Evolutionary conservation across 768 basidiomycete species (phyloP), one percentile per base, ranked within the genome.

Genomic region (Vararia minispora): DNA sequence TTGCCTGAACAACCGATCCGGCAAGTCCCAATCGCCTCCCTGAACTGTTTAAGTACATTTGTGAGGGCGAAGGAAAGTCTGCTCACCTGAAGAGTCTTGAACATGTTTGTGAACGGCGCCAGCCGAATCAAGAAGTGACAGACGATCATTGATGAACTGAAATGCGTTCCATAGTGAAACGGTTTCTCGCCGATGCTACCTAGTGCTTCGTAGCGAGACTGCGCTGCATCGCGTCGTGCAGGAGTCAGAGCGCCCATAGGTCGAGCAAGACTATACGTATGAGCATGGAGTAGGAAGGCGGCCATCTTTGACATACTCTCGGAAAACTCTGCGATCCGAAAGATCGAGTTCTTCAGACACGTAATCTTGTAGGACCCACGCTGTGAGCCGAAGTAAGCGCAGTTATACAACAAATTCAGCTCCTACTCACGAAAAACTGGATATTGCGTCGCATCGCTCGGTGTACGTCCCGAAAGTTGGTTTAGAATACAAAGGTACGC

Each of bases 91-190:
- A 95, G 59, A 2, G 85, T 88, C 61, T 91, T 88, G 68, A 92
- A 97, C 81, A 94, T 92, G 52, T 82, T 78, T 18, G 90, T 92
- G 55, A 84, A 97, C 0, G 92, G 92, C 11, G 81, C 76, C 50
- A 92, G 62, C 16, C 92, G 72, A 39, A 97, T 92, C 49, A 94
- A 61, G 62, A 85, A 95, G 48, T 94, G 90, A 62, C 89, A 92
- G 31, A 91, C 86, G 42, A 90, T 94, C 91, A 95, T 95, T 3
- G 89, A 92, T 8, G 89, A 92, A 53, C 85, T 88, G 52, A 91
- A 97, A 54, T 97, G 92, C 0, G 92, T 95, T 29, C 92, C 85
- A 44, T 88, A 90, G 52, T 89, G 85, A 58, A 94, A 94, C 0
- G 91, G 91, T 25, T 74, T 71, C 59, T 97, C 91, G 6, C 60